Percentiles rank a stretch among this genome's conserved stretches.
Conservation (phyloP, 1,284 basidiomycete species). For the Peniophora sp. region DNA sequence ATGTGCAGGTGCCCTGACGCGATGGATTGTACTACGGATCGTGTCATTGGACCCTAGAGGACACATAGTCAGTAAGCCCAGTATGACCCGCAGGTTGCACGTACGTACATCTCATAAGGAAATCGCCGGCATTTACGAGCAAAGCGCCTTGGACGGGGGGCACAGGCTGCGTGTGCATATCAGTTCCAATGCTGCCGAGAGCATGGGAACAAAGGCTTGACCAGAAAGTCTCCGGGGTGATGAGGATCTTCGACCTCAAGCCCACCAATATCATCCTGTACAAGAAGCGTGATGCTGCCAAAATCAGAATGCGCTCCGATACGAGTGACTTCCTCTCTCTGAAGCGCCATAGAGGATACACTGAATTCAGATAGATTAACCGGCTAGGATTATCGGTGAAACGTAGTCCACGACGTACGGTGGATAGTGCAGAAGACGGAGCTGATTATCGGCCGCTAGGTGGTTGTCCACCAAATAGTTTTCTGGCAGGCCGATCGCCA, state of each 20-base stretch:
- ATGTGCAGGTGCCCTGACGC: conserved; percentile 41
- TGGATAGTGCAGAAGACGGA: conserved; percentile 53
- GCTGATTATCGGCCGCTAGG: conserved; percentile 43
- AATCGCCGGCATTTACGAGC: conserved; percentile 57
- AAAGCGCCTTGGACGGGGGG: conserved; percentile 42
- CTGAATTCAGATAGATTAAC: conserved; percentile 15
- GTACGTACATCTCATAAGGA: conserved; percentile 42
- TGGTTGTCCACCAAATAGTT: conserved; percentile 40
- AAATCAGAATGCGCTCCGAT: conserved; percentile 57
- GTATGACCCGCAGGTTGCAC: no score
- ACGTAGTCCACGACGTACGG: conserved; percentile 20
- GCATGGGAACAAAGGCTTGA: conserved; percentile 11
- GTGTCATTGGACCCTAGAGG: conserved; percentile 48
- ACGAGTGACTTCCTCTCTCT: conserved; percentile 33
- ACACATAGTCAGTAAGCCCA: background rate
- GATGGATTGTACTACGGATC: conserved; percentile 52
- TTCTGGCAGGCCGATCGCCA: conserved; percentile 38
- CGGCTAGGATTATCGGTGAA: background rate
- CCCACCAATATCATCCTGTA: conserved; percentile 54
- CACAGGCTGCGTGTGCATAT: conserved; percentile 26
- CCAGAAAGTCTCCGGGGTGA: conserved; percentile 36
- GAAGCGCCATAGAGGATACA: conserved; percentile 25
- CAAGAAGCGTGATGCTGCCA: conserved; percentile 45
- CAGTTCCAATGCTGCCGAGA: background rate
- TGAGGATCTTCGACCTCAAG: conserved; percentile 52